Conservation (phyloP, 371 early-diverging fungal species). For the Gilbertella persicaria region DNA sequence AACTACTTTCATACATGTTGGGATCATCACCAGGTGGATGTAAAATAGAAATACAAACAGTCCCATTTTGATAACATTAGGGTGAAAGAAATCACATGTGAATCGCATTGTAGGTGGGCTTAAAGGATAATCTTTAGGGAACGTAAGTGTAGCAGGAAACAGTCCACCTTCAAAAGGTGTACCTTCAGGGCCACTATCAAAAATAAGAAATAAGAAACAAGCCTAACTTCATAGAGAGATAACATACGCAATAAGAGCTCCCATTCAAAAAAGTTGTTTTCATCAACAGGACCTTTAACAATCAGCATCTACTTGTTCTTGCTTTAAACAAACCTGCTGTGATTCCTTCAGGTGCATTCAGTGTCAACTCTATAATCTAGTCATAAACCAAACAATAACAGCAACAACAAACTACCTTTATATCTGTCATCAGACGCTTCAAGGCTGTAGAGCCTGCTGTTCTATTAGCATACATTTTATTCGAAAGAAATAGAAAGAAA, state of each 20-base stretch:
- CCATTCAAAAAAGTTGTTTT: conserved; percentile 96
- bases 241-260: conserved; percentile 89
- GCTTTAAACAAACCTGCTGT: too few species aligned
- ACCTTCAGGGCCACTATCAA: conserved; percentile 93
- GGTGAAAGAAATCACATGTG: conserved; percentile 93
- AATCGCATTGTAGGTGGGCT: conserved; percentile 92
- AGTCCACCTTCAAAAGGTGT: conserved; percentile 92
- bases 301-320: not conserved
- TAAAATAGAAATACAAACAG: conserved; percentile 98
- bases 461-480: conserved; percentile 41
- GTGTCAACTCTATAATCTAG: conserved; percentile 93
- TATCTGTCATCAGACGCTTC: conserved; percentile 96
- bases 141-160: conserved; percentile 83
- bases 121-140: conserved; percentile 95
- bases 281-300: conserved; percentile 76
- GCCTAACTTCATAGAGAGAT: too few species aligned
- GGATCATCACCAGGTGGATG: conserved; percentile 99
- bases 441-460: conserved; percentile 77
- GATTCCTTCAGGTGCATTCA: conserved; percentile 96
- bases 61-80: conserved; percentile 98
- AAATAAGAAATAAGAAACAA: too few species aligned
- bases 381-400: too few species aligned
- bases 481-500: conserved; percentile 1
- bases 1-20: conserved; percentile 90
- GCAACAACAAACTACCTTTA: too few species aligned